Conservation (phyloP, 495 filamentous ascomycete species). For the Bombardia bombarda region DNA sequence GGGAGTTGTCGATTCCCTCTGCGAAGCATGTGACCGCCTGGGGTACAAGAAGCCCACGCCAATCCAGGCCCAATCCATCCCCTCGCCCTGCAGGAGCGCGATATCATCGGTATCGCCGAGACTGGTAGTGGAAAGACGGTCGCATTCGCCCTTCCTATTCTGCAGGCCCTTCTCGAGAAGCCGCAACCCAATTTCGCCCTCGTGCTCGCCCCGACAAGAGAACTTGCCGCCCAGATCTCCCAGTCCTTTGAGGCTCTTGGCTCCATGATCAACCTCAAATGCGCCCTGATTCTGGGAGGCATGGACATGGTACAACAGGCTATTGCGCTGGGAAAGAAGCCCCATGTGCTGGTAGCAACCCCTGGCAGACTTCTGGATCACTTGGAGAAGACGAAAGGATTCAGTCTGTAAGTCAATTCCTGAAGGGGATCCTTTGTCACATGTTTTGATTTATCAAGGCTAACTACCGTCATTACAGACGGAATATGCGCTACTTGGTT, state of each 20-base stretch:
- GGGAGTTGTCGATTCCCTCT: conserved; percentile 79
- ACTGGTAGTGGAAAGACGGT: conserved; percentile 92
- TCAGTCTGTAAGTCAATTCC: conserved; percentile 62
- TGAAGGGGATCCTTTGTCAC: no score
- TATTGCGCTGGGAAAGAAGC: conserved; percentile 84
- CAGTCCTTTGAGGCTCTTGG: conserved; percentile 79
- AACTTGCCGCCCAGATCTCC: conserved; percentile 85
- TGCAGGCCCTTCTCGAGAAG: conserved; percentile 79
- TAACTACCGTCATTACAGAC: conserved; percentile 8
- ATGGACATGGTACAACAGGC: conserved; percentile 91
- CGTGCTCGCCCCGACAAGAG: conserved; percentile 82
- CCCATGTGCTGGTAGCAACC: conserved; percentile 82
- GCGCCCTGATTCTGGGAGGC: conserved; percentile 76
- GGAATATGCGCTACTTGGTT: conserved; percentile 70
- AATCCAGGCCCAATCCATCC: conserved; percentile 70
- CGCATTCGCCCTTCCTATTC: conserved; percentile 82
- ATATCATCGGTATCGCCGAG: conserved; percentile 89
- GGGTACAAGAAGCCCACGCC: conserved; percentile 79
- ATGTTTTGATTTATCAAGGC: no score
- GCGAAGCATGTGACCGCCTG: conserved; percentile 73
- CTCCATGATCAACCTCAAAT: conserved; percentile 70
- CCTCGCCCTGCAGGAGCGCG: conserved; percentile 73
- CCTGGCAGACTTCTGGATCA: conserved; percentile 87
- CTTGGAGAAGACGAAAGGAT: conserved; percentile 94
- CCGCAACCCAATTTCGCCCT: conserved; percentile 72